Evolutionary conservation across 805 yeast species (phyloP), one percentile per base, ranked within the genome.

Genomic region (Komagataella pseudopastoris): DNA sequence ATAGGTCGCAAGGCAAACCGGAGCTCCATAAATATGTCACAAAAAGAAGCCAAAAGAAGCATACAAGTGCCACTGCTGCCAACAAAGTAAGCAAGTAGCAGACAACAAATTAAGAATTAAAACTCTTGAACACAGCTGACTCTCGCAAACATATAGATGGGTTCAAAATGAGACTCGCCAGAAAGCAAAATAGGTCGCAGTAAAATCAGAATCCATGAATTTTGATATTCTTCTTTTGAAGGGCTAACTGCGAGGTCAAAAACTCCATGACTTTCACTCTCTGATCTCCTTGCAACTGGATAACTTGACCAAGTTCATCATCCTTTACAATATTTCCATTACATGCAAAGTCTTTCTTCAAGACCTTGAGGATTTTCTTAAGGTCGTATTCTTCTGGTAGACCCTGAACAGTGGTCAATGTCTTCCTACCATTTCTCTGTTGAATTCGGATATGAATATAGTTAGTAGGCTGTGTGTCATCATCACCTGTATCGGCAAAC

Each of bases 401-500:
- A 66, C 99, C 99, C 75, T 93, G 98, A 56, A 91, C 98, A 46
- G 99, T 91, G 59, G 99, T 91, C 68, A 91, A 81, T 57, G 98
- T 91, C 75, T 91, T 91, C 76, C 98, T 90, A 68, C 99, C 99
- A 76, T 93, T 91, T 78, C 99, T 91, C 77, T 91, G 99, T 75
- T 91, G 99, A 69, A 95, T 91, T 79, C 99, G 95, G 70, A 91
- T 85, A 73, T 90, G 99, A 71, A 91, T 88, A 75, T 90, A 88
- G 77, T 88, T 89, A 54, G 95, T 82, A 66, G 95, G 86, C 74
- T 91, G 91, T 62, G 96, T 85, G 71, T 91, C 96, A 75, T 93
- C 95, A 81, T 91, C 98, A 78, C 97, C 98, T 74, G 97, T 90
- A 73, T 91, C 99, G 83, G 98, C 97, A 83, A 91, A 91, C 57